Evolutionary conservation across 2,329 filamentous ascomycete genomes (phyloP), one percentile per base, ranked within the genome.

Genomic region (Cladophialophora exuberans): DNA sequence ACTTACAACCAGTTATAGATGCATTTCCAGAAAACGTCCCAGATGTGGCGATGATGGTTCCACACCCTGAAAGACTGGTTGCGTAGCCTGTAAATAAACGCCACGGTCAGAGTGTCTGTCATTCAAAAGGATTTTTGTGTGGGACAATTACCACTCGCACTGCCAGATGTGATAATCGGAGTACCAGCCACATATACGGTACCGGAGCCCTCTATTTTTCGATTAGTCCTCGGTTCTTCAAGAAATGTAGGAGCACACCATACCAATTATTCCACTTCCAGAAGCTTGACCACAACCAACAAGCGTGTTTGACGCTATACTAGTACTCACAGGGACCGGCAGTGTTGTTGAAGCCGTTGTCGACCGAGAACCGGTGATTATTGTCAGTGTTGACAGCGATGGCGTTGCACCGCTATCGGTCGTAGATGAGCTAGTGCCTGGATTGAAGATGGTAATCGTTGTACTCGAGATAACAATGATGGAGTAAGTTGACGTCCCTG

Each of bases 1-100:
- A 54, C 59, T 33, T 56, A 61, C 61, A 63, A 30, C 53, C 61
- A n/a, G 53, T 62, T 22, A 63, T 55, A 4, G 30, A 45, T n/a
- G 61, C 61, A 18, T 30, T 57, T 17, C 59, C 61, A 4, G 48
- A 57, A 42, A 63, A 62, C 20, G 50, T 54, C 4, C 61, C 59
- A 2, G 52, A 53, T 11, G 59, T 63, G 31, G 56, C 61, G 18
- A 60, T 50, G 33, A 63, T 50, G 13, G 52, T 59, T 10, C 61
- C 61, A 39, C 61, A 63, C 11, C 61, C 59, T 33, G 57, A 52
- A 6, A 63, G 52, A 13, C 35, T 50, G 25, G 30, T 49, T 31
- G 58, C 54, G 13, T 30, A 57, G 25, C 58, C 58, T 58, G 45
- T 4, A 9, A n/a, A n/a, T 17, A 20, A 9, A 43, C n/a, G 10